phyloP scores from a whole-genome alignment of 139 green algal genomes.

The Volvox africanus region DNA sequence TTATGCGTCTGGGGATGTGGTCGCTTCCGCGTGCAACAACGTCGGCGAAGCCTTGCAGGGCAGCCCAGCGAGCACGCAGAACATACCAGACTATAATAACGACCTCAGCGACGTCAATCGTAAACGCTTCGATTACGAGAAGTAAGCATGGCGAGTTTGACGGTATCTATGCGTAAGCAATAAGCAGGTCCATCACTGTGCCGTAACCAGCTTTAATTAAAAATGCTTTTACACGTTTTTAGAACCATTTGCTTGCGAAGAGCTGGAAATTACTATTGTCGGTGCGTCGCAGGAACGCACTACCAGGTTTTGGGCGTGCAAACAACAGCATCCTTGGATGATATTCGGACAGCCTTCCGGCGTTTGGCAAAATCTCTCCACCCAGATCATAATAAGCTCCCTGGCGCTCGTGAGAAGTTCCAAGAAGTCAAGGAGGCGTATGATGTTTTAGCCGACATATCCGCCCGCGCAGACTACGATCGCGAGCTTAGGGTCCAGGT shows the following conservation, averaged over 20 bases:
- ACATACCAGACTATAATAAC: neutral
- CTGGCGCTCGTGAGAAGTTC: neutral
- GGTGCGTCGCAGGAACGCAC: neutral
- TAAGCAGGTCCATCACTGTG: no score
- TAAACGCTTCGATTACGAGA: neutral
- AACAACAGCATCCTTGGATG: neutral
- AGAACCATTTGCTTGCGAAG: no score
- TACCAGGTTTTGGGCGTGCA: slow-evolving; percentile 35
- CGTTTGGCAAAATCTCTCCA: slow-evolving; percentile 22
- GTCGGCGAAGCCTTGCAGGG: neutral
- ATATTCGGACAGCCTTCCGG: neutral
- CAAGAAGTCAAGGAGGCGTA: slow-evolving; percentile 36
- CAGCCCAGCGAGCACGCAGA: neutral
- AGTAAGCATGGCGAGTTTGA: neutral
- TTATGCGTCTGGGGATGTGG: neutral
- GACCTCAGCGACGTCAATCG: neutral
- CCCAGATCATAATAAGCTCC: slow-evolving; percentile 30
- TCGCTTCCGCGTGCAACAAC: neutral
- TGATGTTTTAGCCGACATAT: neutral
- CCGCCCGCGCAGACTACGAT: slow-evolving; percentile 9
- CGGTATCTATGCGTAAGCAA: no score
- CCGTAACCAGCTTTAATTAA: no score
- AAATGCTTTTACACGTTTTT: no score
- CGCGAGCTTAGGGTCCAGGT: slow-evolving; percentile 16
- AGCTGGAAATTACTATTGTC: no score